Evolutionary conservation across 2,329 filamentous ascomycete species (phyloP), one percentile per base, ranked within the genome.

Genomic region (Pestalotiopsis sp.): DNA sequence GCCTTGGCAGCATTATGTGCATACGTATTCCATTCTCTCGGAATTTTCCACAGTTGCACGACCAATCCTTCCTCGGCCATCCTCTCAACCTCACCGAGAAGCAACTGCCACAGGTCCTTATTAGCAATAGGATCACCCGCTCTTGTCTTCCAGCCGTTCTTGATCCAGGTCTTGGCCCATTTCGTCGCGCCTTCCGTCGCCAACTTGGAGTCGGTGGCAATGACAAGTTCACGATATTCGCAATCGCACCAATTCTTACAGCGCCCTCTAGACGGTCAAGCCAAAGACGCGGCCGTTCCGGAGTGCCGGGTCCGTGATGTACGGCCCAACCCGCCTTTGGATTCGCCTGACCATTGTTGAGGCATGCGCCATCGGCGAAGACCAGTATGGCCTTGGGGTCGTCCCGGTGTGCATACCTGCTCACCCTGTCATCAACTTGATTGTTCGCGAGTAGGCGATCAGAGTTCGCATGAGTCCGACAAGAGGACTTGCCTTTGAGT

Each of bases 161-260:
- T 65, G 4, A 82, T 64, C 87, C 87, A 88, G 0, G 41, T 74
- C 67, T 72, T 77, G 0, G 79, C 75, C 81, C 82, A 85, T 12
- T 75, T 67, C 0, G 84, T 87, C 6, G 81, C 74, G 7, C 85
- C 84, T 17, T 82, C 72, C 1, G 82, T 80, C 6, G 86, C 82
- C 71, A 88, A 88, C 36, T 81, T 79, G 0, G 85, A 87, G 72
- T 89, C 85, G 0, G 85, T 87, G 2, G 86, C 87, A 68, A 90
- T 81, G 45, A 88, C 82, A 2, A 89, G 4, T 2, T 75, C 76
- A 12, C 68, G 49, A 76, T 78, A 77, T 67, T 82, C 73, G 74
- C 87, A 84, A 3, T 72, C 76, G 0, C 17, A n/a, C 86, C 85
- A 88, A 69, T 74, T 9, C 3, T 80, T 77, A 71, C 80, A 83